Base-by-base conservation (phyloP, 306 rosid genomes). In the Lathyrus aphaca region DNA sequence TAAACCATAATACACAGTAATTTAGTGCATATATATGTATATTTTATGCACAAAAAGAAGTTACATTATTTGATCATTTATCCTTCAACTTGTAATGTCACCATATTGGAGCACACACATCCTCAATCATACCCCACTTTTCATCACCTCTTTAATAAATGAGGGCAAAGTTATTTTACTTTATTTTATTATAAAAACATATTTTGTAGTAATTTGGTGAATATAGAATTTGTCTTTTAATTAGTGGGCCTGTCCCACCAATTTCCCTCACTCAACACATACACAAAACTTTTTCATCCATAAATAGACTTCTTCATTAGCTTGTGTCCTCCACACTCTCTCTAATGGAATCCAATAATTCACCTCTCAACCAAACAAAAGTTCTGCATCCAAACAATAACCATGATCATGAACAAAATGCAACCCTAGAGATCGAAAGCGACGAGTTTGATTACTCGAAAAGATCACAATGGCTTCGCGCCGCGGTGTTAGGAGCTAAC, bases 241-340 rank as follows among this genome's bases (percentile, higher is more conserved):
- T 56, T 69, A 81, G 84, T 79, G 88, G 76, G 49, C 3, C 30
- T 73, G 68, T 72, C 85, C 88, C 86, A 82, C 87, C 48, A 56
- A 35, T 35, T 27, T 29, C 74, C 59, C 67, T 73, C 76, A 50
- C 67, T 73, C 76, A 50, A 63, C 11, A 49, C 55, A 50, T 21
- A 13, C 10, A 68, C 39, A 35, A 35, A 46, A 55, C 49, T 23
- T 23, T 23, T 78, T 77, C 76, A 76, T 77, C 84, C 74, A 86
- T 92, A 92, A 88, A 90, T 89, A 89, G 84, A 85, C 78, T 67
- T 37, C 62, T 30, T 42, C 30, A 48, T 21, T 29, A 49, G 88
- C 86, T 92, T 86, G 97, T 89, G 98, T 85, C 64, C 68, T 75
- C 79, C 96, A 89, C 92, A 83, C 83, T 83, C 73, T 61, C 54